These are phyloP conservation scores for Raddia guianensis DNA, from an alignment of 176 grass and related monocot genomes.

Conservation along the genomic window DNA sequence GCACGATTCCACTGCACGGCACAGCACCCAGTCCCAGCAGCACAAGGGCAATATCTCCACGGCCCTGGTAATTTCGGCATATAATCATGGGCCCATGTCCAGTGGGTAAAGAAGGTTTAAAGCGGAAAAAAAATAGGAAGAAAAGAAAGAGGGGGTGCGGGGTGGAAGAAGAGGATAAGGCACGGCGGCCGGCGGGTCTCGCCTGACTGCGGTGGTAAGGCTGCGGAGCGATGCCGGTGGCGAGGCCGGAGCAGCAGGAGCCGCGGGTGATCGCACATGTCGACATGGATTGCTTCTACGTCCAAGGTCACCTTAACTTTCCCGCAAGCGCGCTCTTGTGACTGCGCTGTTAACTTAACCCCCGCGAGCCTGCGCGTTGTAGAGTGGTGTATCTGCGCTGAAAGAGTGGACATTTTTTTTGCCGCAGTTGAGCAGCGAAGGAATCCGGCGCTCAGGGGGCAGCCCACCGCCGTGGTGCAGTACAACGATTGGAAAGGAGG, in stretches of 20 bases:
- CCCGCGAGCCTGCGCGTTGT: neutral
- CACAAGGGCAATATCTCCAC: neutral
- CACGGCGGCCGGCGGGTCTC: constrained; percentile 22
- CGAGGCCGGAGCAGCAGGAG: constrained; percentile 73
- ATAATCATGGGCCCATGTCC: neutral
- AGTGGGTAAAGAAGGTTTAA: neutral
- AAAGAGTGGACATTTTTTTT: constrained; percentile 4
- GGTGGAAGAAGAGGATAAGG: neutral
- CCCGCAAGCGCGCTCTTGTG: neutral
- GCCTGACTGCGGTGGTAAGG: neutral
- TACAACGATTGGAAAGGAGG: constrained; percentile 97
- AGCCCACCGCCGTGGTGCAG: constrained; percentile 94
- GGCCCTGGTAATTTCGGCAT: neutral
- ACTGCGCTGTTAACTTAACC: neutral
- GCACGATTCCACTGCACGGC: neutral
- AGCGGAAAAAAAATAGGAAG: neutral
- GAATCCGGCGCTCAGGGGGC: constrained; percentile 70
- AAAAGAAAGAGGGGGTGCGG: neutral
- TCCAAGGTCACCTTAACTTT: constrained; percentile 61
- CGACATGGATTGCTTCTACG: constrained; percentile 98
- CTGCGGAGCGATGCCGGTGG: constrained; percentile 66
- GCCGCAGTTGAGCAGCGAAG: constrained; percentile 76
- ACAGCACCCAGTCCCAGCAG: neutral
- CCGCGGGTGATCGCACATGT: constrained; percentile 89
- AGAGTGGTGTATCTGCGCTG: constrained; percentile 1